A percentile compares a stretch with the other conserved stretches of the same genome.
Evolutionary conservation across 1,284 basidiomycete genomes (phyloP).

Genomic region (Vanrija pseudolonga): DNA sequence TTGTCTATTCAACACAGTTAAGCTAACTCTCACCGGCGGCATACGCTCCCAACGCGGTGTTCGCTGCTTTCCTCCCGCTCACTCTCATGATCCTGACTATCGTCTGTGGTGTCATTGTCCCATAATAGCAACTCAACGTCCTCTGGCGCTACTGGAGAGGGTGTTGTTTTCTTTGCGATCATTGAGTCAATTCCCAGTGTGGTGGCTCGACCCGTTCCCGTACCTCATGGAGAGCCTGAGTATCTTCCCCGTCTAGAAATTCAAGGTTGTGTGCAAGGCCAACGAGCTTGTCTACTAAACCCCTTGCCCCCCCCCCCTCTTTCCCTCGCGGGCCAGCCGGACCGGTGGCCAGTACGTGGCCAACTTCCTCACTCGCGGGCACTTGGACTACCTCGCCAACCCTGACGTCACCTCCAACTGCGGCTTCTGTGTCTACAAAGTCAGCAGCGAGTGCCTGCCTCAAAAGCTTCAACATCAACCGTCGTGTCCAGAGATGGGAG

Average conservation of each 20-base stretch:
- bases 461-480: slow-evolving; percentile 15
- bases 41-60: slow-evolving; percentile 33
- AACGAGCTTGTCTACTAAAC: slow-evolving; percentile 25
- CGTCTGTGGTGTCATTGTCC: slow-evolving; percentile 11
- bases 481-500: slow-evolving; percentile 12
- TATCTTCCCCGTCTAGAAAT: slow-evolving; percentile 16
- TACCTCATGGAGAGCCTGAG: slow-evolving; percentile 16
- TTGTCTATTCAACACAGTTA: too few species aligned
- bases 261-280: slow-evolving; percentile 18
- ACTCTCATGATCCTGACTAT: slow-evolving; percentile 6
- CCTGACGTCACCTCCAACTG: slow-evolving; percentile 13
- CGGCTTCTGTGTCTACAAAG: slow-evolving; percentile 18
- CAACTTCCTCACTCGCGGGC: background rate
- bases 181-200: too few species aligned
- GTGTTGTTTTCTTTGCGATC: too few species aligned
- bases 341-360: slow-evolving; percentile 25
- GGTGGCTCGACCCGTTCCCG: slow-evolving; percentile 19
- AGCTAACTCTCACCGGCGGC: slow-evolving; percentile 22
- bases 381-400: slow-evolving; percentile 4
- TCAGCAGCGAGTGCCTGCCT: slow-evolving; percentile 22
- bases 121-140: background rate
- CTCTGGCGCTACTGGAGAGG: slow-evolving; percentile 7
- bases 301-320: too few species aligned
- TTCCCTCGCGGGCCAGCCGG: slow-evolving; percentile 23
- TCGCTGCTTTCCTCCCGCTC: slow-evolving; percentile 23